phyloP scores from a whole-genome alignment of 106 monocot species.

The Xerophyta viscosa region DNA sequence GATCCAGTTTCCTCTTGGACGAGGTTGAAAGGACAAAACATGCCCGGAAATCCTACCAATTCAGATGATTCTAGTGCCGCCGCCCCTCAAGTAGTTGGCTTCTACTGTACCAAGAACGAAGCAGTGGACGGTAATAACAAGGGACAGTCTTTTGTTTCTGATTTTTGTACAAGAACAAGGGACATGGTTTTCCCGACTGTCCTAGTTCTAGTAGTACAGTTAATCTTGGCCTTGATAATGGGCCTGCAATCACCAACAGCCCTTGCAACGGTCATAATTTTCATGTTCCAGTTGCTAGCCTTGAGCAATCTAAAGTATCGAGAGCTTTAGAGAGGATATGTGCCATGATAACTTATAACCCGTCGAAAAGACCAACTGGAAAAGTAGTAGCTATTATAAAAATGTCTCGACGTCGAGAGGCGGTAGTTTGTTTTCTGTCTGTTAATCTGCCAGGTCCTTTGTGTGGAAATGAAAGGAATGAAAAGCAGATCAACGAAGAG shows the following conservation, averaged over 20 bases:
- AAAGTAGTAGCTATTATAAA: slow-evolving; percentile 66
- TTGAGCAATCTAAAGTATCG: slow-evolving; percentile 6
- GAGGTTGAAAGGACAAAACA: slow-evolving; percentile 50
- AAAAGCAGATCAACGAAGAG: no score
- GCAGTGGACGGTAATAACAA: not conserved
- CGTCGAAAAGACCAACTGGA: slow-evolving; percentile 80
- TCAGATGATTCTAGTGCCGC: slow-evolving; percentile 9
- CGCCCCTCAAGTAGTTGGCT: slow-evolving; percentile 15
- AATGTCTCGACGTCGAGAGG: slow-evolving; percentile 53
- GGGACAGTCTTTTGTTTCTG: not conserved
- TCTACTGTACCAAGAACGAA: slow-evolving; percentile 10
- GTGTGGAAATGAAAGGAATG: slow-evolving; percentile 8
- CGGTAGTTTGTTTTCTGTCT: no score
- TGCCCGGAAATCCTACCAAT: slow-evolving; percentile 10
- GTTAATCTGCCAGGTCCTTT: no score
- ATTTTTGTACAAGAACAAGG: not conserved
- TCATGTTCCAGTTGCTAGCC: slow-evolving; percentile 3
- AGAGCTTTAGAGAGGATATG: slow-evolving; percentile 46
- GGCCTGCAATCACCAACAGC: not conserved
- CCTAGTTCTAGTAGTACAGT: slow-evolving; percentile 7
- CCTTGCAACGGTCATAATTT: slow-evolving; percentile 5
- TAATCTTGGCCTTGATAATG: no score
- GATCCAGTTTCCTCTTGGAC: slow-evolving; percentile 69
- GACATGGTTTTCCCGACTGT: not conserved
- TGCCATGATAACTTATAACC: slow-evolving; percentile 38